These are phyloP conservation scores for Salvia hispanica DNA, from an alignment of 257 asterid genomes.

Conservation along the genomic window DNA sequence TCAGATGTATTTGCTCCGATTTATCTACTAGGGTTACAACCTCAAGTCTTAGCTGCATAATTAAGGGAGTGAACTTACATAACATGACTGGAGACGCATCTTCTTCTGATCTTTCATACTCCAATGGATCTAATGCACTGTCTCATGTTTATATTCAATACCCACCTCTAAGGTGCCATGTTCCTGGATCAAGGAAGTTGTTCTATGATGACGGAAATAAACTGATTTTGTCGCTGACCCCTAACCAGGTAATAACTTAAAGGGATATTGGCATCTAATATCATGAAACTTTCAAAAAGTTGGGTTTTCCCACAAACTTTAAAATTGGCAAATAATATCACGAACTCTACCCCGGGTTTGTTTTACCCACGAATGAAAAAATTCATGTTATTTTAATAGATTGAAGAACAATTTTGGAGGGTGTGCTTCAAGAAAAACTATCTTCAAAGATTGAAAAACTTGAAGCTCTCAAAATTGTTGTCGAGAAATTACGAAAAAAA, in stretches of 20 bases:
- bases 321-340: no score
- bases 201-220: constrained; percentile 84
- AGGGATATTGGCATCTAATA: no score
- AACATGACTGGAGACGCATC: constrained; percentile 71
- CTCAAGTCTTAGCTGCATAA: constrained; percentile 27
- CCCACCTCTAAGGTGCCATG: constrained; percentile 76
- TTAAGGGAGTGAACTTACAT: constrained; percentile 29
- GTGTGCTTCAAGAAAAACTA: no score
- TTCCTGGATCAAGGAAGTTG: constrained; percentile 62
- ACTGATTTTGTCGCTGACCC: constrained; percentile 64
- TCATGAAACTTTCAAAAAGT: no score
- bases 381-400: no score
- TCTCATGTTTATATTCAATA: constrained; percentile 78
- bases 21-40: constrained; percentile 16
- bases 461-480: no score
- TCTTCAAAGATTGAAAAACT: no score
- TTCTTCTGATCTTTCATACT: constrained; percentile 57
- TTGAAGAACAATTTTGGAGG: no score
- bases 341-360: no score
- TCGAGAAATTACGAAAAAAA: no score
- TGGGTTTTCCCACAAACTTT: no score
- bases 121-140: constrained; percentile 76
- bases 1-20: constrained; percentile 19
- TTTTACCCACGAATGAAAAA: no score
- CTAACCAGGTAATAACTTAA: constrained; percentile 67